Conservation (phyloP, 306 rosid species). For the Vigna reflexopilosa region DNA sequence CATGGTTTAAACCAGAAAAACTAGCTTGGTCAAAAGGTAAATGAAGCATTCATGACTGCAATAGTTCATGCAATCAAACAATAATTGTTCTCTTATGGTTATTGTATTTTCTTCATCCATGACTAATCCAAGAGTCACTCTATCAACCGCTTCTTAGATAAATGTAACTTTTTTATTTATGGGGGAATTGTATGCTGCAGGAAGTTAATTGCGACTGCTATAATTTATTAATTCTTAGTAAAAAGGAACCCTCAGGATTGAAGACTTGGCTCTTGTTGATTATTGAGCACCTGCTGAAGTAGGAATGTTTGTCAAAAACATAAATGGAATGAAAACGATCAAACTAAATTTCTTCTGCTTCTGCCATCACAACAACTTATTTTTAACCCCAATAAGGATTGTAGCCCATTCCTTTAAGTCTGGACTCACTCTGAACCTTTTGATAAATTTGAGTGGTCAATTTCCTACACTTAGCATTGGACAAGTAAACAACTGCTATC, state of each 20-base stretch:
- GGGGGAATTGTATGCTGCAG: conserved; percentile 16
- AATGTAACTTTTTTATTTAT: conserved; percentile 17
- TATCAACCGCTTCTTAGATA: conserved; percentile 17
- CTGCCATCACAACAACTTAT: conserved; percentile 38
- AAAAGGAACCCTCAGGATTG: conserved; percentile 10
- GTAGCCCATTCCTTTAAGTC: conserved; percentile 37
- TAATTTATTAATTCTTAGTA: background rate
- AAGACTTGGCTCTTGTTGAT: conserved; percentile 23
- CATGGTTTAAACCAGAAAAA: conserved; percentile 37
- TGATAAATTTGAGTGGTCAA: conserved; percentile 39
- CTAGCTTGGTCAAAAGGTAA: conserved; percentile 38
- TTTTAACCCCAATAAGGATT: conserved; percentile 20
- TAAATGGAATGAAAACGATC: conserved; percentile 7
- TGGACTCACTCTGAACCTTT: conserved; percentile 21
- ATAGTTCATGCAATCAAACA: conserved; percentile 25
- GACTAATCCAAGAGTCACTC: conserved; percentile 13
- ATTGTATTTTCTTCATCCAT: background rate
- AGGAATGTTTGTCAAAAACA: conserved; percentile 20
- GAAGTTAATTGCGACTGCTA: background rate
- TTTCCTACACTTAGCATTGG: conserved; percentile 32
- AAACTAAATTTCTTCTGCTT: conserved; percentile 9
- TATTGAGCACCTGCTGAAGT: conserved; percentile 17
- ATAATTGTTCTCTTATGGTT: conserved; percentile 10
- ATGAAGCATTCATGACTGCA: conserved; percentile 21
- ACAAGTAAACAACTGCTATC: background rate